Evolutionary conservation across 768 basidiomycete genomes (phyloP), one percentile per base, ranked within the genome.

Genomic region (Hericium erinaceus): DNA sequence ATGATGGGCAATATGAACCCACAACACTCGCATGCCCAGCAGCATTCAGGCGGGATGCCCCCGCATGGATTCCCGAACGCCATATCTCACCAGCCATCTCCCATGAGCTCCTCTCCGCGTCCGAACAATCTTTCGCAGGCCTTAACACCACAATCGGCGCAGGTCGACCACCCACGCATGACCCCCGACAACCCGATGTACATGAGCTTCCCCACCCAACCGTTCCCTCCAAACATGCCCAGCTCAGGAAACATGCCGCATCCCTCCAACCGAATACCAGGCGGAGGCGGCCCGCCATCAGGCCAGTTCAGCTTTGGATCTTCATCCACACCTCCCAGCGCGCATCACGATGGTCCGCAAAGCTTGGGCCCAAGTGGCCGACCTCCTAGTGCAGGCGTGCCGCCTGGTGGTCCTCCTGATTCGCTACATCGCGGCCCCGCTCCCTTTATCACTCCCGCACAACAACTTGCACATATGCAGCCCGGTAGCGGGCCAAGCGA

Each of bases 401-500:
- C 55, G 49, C 69, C 71, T 39, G 69, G 72, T 37, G 73, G 66
- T 55, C 75, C 70, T 38, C 72, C 73, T 39, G 70, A 70, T 46
- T 68, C 79, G 16, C 64, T 75, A 10, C 73, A 67, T 52, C 79
- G 79, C 33, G 33, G 33, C 26, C 33, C 71, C 5, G 65, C 68
- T 8, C 82, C 83, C 63, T 76, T 77, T 28, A 66, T 76, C 12
- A 86, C 85, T 0, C 84, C 86, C 2, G 82, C 83, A 2, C 85
- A 89, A 64, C 79, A 81, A 56, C 77, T 79, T 59, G 80, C 80
- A 56, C 76, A 82, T 64, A 81, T 83, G 74, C 77, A 75, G 59
- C 24, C 50, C 48, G 28, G 57, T 55, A 55, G 59, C 56, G 61
- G 37, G 60, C 15, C 63, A 58, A 28, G 62, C 48, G 70, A 74